Evolutionary conservation across 2,329 filamentous ascomycete species (phyloP), one percentile per base, ranked within the genome.

Genomic region (Dendrostoma leiphaemia): DNA sequence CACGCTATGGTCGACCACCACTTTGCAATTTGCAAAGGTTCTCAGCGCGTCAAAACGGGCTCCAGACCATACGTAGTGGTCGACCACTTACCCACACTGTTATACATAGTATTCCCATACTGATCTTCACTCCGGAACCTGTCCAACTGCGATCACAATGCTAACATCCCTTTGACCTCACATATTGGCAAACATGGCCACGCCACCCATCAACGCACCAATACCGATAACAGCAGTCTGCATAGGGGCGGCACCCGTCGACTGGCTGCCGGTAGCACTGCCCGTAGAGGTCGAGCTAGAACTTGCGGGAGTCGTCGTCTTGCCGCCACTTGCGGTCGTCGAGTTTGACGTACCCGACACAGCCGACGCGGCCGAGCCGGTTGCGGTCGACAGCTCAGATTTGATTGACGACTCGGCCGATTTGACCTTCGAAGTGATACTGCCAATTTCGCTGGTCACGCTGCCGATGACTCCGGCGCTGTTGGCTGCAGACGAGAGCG

Each of bases 191-290:
- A 50, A 21, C 17, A 40, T 1, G 38, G 32, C 51, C 19, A 50
- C 34, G 15, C 38, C 51, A 38, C 51, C 51, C 6, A 40, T 21
- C 38, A 54, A 32, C 7, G 40, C 46, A 10, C 46, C 51, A 19
- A 54, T 45, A 5, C 38, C 37, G 12, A 50, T 31, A 24, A 26
- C 51, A 8, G 51, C 46, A 19, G 46, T 50, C 15, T 38, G 51
- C n/a, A 6, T 23, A 6, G 29, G 21, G 2, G 43, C 51, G 2
- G 7, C 46, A 19, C 19, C 32, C 4, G 6, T 21, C 34, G 17
- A 24, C 17, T 28, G 48, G 19, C 32, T 31, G 2, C 17, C 19
- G 38, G 8, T 32, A 13, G 17, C 29, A 6, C 26, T 19, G 6
- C 7, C 12, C 3, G 26, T 28, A 2, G 44, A 28, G 21, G 44